Conservation (phyloP, 371 early-diverging fungal species). For the Sanchytrium tribonematis region DNA sequence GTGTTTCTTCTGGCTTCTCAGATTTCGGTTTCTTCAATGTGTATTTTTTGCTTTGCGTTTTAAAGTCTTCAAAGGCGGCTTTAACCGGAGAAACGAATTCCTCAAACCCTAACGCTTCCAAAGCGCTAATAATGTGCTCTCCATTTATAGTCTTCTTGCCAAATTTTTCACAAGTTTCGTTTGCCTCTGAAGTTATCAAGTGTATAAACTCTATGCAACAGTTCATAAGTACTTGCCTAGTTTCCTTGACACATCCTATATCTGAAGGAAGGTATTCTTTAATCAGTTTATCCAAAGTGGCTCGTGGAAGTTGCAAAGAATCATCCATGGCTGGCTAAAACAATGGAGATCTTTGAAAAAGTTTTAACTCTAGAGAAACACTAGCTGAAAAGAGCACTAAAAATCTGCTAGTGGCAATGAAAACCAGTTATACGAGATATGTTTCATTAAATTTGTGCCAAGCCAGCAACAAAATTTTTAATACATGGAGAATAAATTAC, state of each 20-base stretch:
- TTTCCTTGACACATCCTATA: conserved; percentile 70
- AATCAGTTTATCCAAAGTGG: conserved; percentile 89
- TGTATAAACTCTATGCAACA: conserved; percentile 41
- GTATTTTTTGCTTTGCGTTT: background rate
- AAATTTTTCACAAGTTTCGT: conserved; percentile 87
- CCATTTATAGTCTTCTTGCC: conserved; percentile 91
- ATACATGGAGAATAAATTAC: background rate
- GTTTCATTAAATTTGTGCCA: no score
- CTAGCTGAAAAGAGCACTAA: no score
- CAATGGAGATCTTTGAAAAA: background rate
- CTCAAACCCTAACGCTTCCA: conserved; percentile 25
- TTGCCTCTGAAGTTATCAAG: conserved; percentile 42
- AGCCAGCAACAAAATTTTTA: no score
- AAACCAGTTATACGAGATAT: no score
- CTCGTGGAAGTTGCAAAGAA: conserved; percentile 13
- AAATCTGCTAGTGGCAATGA: no score
- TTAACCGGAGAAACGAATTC: background rate
- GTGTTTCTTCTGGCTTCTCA: background rate
- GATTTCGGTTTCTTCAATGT: background rate
- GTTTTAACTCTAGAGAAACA: no score
- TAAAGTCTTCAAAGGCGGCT: background rate
- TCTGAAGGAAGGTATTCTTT: conserved; percentile 72
- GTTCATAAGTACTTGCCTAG: conserved; percentile 69
- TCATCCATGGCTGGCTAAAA: background rate
- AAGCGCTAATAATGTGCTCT: conserved; percentile 75